phyloP scores from a whole-genome alignment of 2,329 filamentous ascomycete genomes.

The Ascochyta viciae-villosae region DNA sequence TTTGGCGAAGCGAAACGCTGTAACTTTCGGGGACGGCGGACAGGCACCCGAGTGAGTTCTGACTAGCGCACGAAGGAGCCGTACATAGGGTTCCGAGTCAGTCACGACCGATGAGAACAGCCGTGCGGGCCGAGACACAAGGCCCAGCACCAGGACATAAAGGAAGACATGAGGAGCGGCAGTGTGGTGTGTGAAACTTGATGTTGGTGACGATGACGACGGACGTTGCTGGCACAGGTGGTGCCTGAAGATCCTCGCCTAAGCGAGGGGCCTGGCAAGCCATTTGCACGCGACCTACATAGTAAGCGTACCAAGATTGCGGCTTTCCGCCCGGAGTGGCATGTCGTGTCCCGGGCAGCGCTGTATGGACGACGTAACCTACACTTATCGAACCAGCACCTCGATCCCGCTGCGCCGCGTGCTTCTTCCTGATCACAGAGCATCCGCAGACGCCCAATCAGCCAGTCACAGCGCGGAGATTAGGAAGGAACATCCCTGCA shows the following conservation, averaged over 20 bases:
- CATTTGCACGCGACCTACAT: constrained; percentile 15
- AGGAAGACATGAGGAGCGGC: background rate
- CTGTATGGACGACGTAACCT: constrained; percentile 9
- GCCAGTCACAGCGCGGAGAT: constrained; percentile 16
- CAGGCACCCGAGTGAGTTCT: constrained; percentile 8
- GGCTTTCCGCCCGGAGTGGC: constrained; percentile 12
- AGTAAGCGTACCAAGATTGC: constrained; percentile 12
- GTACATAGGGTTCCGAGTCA: constrained; percentile 15
- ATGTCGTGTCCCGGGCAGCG: constrained; percentile 1
- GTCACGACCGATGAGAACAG: constrained; percentile 7
- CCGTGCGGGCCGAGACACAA: constrained; percentile 8
- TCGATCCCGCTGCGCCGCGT: constrained; percentile 15
- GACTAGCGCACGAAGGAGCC: constrained; percentile 13
- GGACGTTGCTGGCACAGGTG: constrained; percentile 6
- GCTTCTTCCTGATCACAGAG: constrained; percentile 13
- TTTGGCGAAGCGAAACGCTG: constrained; percentile 7
- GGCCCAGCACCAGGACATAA: background rate
- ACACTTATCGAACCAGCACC: constrained; percentile 5
- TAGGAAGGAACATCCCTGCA: constrained; percentile 19
- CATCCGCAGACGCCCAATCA: constrained; percentile 10
- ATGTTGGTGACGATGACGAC: constrained; percentile 1
- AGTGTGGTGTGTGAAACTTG: background rate
- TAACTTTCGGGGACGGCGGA: constrained; percentile 8
- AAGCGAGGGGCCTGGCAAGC: constrained; percentile 15
- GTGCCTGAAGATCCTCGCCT: constrained; percentile 21